These are phyloP conservation scores for Cladosporium sp. DNA, from an alignment of 2,329 filamentous ascomycete species.

Conservation along the genomic window DNA sequence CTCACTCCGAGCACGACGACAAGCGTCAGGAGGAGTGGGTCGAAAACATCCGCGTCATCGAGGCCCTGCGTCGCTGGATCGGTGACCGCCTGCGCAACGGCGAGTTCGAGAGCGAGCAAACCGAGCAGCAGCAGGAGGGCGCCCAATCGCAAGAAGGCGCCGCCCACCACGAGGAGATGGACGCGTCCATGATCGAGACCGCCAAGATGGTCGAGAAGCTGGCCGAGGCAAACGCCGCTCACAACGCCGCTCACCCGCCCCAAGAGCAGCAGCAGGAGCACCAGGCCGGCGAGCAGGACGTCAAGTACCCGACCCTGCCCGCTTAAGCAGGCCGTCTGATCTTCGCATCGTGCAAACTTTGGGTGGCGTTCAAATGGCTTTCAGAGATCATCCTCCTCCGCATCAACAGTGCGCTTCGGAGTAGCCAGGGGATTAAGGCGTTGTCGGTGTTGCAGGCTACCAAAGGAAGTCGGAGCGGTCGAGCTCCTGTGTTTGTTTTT, in stretches of 20 bases:
- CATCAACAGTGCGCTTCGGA: not conserved
- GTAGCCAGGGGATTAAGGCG: not conserved
- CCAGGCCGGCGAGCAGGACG: not conserved
- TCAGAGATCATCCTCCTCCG: not conserved
- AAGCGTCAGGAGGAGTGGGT: conserved; percentile 51
- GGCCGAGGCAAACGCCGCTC: conserved; percentile 11
- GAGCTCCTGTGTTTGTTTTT: no score
- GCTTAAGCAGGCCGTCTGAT: not conserved
- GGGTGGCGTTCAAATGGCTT: conserved; percentile 1
- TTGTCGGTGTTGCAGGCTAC: not conserved
- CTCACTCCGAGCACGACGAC: conserved; percentile 34
- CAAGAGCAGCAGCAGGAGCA: conserved; percentile 1
- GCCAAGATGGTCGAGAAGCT: conserved; percentile 23
- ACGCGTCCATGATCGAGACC: conserved; percentile 14
- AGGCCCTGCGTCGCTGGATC: conserved; percentile 53
- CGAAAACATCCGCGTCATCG: conserved; percentile 58
- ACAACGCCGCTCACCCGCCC: conserved; percentile 3
- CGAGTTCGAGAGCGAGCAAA: conserved; percentile 40
- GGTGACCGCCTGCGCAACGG: conserved; percentile 48
- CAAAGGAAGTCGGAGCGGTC: no score
- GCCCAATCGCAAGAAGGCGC: conserved; percentile 13
- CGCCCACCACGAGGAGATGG: conserved; percentile 6
- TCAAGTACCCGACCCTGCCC: conserved; percentile 9
- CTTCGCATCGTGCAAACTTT: not conserved
- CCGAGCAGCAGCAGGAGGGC: not conserved